Evolutionary conservation across 495 filamentous ascomycete genomes (phyloP), one percentile per base, ranked within the genome.

Genomic region (Aspergillus hancockii): DNA sequence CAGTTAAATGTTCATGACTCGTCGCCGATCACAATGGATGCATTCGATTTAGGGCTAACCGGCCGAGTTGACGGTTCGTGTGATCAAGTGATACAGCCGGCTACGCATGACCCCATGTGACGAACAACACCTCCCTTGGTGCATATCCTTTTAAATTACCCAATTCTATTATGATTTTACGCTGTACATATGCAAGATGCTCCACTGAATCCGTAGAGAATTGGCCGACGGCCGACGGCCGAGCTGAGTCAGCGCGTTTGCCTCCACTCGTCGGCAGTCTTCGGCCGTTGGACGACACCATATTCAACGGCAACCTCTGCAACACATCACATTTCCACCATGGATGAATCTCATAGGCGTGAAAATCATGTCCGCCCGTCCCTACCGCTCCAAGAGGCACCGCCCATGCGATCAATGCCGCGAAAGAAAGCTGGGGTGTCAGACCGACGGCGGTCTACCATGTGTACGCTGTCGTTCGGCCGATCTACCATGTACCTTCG

Each of bases 361-460:
- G 13, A 21, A 4, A 13, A 55, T 14, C 53, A 59, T 59, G 49
- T 62, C 63, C 22, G 58, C 63, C 56, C 71, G 73, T 36, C 73
- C 71, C 16, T 75, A 75, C 58, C 69, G 71, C 47, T 75, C 73
- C 52, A 75, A 75, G 58, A 65, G 68, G 19, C 67, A 75, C 46
- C 67, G 71, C 28, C 73, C 73, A 8, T 75, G 73, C 49, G 73
- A 74, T 59, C 66, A 71, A 66, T 74, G 73, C 62, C 71, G 73
- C 13, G 62, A 67, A 28, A 63, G 71, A 36, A 75, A 75, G 54
- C 59, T 74, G 13, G 69, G 68, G n/a, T 75, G 73, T 52, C 69
- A 74, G 54, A 72, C 62, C 8, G 63, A 64, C 9, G 54, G 49
- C 49, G 67, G 67, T 34, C 49, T 63, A 14, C 60, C 66, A n/a